Percentiles rank a stretch among this genome's conserved stretches.
These are phyloP conservation scores for Colletotrichum higginsianum DNA, from an alignment of 2,329 filamentous ascomycete species.

Conservation along the genomic window DNA sequence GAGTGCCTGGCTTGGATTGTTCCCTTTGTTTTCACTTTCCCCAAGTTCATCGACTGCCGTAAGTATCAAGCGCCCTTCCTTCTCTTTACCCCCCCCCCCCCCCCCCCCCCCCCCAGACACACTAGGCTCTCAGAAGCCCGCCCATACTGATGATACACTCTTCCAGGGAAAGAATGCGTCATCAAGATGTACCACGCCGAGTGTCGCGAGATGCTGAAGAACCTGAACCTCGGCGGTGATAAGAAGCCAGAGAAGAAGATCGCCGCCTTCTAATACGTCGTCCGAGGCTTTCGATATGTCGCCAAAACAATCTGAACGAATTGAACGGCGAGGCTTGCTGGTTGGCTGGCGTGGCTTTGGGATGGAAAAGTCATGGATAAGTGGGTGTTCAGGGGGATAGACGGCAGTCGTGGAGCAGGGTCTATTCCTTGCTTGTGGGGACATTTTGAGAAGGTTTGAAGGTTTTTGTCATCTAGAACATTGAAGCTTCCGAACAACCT, in stretches of 20 bases:
- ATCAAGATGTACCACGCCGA: slow-evolving; percentile 6
- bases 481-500: too few species aligned
- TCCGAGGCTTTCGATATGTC: background rate
- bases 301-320: background rate
- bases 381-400: background rate
- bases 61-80: background rate
- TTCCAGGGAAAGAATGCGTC: background rate
- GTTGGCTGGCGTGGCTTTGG: background rate
- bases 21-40: background rate
- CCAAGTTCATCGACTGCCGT: slow-evolving; percentile 11
- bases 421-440: too few species aligned
- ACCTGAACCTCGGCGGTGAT: too few species aligned
- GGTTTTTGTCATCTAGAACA: too few species aligned
- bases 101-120: too few species aligned
- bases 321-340: too few species aligned
- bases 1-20: background rate
- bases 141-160: too few species aligned
- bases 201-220: slow-evolving; percentile 6
- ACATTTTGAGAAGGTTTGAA: background rate
- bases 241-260: background rate
- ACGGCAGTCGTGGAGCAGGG: background rate
- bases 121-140: too few species aligned
- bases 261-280: background rate
- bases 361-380: too few species aligned
- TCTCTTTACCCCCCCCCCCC: too few species aligned